These are phyloP conservation scores for Lachancea dasiensis DNA, from an alignment of 805 yeast genomes.

Conservation along the genomic window DNA sequence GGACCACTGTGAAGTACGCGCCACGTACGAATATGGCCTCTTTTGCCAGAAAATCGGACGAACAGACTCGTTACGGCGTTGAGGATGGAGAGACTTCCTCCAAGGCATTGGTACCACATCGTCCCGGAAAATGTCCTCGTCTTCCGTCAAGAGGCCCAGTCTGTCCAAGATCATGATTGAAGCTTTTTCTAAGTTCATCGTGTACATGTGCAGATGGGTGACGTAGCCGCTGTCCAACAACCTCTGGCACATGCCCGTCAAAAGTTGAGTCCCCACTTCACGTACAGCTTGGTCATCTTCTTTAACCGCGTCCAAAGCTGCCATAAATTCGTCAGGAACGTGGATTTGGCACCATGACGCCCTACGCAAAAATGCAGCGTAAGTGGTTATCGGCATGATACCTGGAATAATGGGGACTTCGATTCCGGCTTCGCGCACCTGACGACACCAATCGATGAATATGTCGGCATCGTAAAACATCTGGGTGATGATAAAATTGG, in stretches of 20 bases:
- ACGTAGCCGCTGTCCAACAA: conserved; percentile 66
- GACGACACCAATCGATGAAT: conserved; percentile 75
- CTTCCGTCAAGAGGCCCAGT: conserved; percentile 46
- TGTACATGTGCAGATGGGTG: conserved; percentile 88
- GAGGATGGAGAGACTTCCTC: conserved; percentile 83
- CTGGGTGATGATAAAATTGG: conserved; percentile 89
- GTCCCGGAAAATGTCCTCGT: conserved; percentile 33
- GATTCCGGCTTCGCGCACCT: conserved; percentile 66
- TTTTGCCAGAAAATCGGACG: conserved; percentile 97
- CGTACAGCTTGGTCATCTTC: conserved; percentile 89
- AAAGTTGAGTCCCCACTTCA: conserved; percentile 73
- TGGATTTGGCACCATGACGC: conserved; percentile 89
- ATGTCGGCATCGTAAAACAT: conserved; percentile 91
- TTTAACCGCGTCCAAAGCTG: conserved; percentile 69
- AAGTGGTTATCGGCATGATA: conserved; percentile 97
- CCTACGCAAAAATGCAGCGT: conserved; percentile 85
- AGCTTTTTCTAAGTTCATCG: conserved; percentile 94
- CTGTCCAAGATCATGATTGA: conserved; percentile 81
- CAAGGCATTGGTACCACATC: conserved; percentile 54
- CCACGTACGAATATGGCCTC: conserved; percentile 81
- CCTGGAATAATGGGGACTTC: conserved; percentile 91
- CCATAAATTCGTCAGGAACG: conserved; percentile 69
- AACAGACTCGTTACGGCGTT: conserved; percentile 71
- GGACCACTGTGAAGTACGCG: conserved; percentile 78
- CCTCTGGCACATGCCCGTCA: conserved; percentile 75